Conservation (phyloP, 2,329 filamentous ascomycete species). For the Pezicula neosporulosa region DNA sequence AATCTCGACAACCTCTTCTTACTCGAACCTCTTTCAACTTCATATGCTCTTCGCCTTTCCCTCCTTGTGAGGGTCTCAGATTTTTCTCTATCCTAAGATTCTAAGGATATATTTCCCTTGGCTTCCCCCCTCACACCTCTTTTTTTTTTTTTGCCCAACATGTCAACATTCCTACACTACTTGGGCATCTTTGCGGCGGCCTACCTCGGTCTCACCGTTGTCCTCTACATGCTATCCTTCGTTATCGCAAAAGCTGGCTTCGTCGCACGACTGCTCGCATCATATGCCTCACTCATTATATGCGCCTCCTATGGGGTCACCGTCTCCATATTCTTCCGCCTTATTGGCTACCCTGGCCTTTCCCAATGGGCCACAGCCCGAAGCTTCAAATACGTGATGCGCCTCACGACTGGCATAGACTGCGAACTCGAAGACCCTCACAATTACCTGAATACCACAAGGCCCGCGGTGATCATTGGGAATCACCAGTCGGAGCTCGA, state of each 20-base stretch:
- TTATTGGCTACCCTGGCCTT: slow-evolving; percentile 69
- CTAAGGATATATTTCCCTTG: neutral
- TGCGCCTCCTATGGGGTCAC: slow-evolving; percentile 72
- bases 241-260: slow-evolving; percentile 60
- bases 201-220: slow-evolving; percentile 47
- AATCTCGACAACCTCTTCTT: neutral
- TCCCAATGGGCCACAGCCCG: slow-evolving; percentile 84
- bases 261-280: slow-evolving; percentile 63
- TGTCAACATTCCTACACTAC: slow-evolving; percentile 29
- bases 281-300: slow-evolving; percentile 58
- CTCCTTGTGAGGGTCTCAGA: slow-evolving; percentile 25
- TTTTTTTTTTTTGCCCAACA: slow-evolving; percentile 3
- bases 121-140: neutral
- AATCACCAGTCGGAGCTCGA: slow-evolving; percentile 98
- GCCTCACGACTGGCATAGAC: slow-evolving; percentile 67
- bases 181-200: slow-evolving; percentile 43
- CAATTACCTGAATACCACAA: slow-evolving; percentile 48
- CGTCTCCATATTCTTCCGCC: slow-evolving; percentile 67
- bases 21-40: slow-evolving; percentile 2
- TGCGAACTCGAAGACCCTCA: slow-evolving; percentile 72
- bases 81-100: neutral
- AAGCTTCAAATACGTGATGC: slow-evolving; percentile 78
- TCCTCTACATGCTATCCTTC: slow-evolving; percentile 61
- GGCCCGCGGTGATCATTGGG: slow-evolving; percentile 86
- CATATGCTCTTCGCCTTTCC: slow-evolving; percentile 20